A percentile compares a stretch with the other conserved stretches of the same genome.
Evolutionary conservation across 176 grass and related monocot species (phyloP).

Genomic region (Triticum turgidum): DNA sequence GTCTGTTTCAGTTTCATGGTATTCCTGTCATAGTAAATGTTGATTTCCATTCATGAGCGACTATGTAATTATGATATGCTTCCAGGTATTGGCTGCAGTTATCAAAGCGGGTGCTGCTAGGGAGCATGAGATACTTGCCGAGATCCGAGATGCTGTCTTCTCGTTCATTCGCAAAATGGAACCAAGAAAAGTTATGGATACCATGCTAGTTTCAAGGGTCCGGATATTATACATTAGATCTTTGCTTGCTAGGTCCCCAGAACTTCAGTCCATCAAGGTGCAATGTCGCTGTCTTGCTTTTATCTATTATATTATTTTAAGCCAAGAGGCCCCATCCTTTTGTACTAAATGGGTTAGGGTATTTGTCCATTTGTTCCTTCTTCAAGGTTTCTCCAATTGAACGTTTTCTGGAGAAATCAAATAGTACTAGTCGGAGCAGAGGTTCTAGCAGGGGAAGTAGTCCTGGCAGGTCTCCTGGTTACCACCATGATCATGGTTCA

Average conservation of each 20-base stretch:
- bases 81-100: slow-evolving; percentile 95
- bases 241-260: slow-evolving; percentile 95
- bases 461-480: slow-evolving; percentile 78
- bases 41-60: not conserved
- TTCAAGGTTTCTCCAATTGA: slow-evolving; percentile 86
- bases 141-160: slow-evolving; percentile 95
- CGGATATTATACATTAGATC: slow-evolving; percentile 98
- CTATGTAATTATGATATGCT: slow-evolving; percentile 16
- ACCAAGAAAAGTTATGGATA: slow-evolving; percentile 97
- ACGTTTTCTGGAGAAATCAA: slow-evolving; percentile 90
- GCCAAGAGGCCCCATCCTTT: slow-evolving; percentile 1
- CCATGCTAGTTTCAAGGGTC: slow-evolving; percentile 97
- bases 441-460: slow-evolving; percentile 96
- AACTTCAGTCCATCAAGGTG: slow-evolving; percentile 98
- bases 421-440: slow-evolving; percentile 75
- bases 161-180: slow-evolving; percentile 99
- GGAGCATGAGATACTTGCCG: slow-evolving; percentile 99
- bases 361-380: slow-evolving; percentile 24
- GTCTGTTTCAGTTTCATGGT: slow-evolving; percentile 1
- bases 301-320: slow-evolving; percentile 15
- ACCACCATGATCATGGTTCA: slow-evolving; percentile 67
- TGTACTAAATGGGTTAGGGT: slow-evolving; percentile 20
- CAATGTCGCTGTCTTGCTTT: slow-evolving; percentile 18
- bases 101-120: slow-evolving; percentile 98
- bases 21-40: not conserved